Conservation (phyloP, 352 stramenopile genomes). For the Phytophthora foliorum region DNA sequence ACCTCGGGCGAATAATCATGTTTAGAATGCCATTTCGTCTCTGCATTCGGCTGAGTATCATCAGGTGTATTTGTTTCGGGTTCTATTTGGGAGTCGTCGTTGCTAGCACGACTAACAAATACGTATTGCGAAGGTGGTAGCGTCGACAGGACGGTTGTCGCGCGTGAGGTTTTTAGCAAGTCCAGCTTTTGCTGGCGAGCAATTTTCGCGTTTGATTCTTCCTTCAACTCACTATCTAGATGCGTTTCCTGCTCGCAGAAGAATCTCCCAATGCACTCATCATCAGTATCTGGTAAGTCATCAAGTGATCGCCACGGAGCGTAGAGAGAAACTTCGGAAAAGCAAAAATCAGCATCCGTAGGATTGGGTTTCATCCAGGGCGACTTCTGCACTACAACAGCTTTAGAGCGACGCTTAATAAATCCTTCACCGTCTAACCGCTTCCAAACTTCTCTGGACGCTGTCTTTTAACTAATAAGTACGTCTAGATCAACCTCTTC, state of each 20-base stretch:
- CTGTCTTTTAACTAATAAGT: no score
- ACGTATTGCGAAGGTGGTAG: neutral
- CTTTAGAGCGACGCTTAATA: neutral
- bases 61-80: no score
- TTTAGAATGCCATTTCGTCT: neutral
- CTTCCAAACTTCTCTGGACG: neutral
- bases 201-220: neutral
- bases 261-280: neutral
- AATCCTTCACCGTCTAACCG: neutral
- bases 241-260: neutral
- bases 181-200: neutral
- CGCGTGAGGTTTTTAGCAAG: neutral
- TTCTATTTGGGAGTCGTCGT: no score
- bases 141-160: neutral
- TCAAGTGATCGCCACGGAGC: neutral
- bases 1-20: neutral
- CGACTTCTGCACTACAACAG: neutral
- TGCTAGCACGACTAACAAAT: neutral
- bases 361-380: neutral
- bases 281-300: neutral
- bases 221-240: neutral
- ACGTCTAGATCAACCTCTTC: no score
- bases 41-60: no score
- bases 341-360: neutral
- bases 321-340: neutral